Evolutionary conservation across 208 protist species (phyloP).

Genomic region (Porcisia hertigi): DNA sequence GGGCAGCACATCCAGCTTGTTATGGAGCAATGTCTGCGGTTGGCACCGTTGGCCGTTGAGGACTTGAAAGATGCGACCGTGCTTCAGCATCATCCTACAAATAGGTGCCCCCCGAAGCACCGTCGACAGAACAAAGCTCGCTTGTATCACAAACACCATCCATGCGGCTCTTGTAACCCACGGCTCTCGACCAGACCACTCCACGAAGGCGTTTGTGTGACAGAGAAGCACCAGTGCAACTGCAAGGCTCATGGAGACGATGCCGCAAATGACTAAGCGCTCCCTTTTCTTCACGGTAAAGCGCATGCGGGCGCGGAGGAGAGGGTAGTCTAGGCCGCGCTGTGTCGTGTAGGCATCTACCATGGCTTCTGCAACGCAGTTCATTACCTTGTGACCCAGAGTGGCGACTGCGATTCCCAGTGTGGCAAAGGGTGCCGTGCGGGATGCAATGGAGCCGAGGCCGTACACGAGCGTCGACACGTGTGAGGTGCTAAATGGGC

Average conservation of each 20-base stretch:
- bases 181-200: conserved; percentile 44
- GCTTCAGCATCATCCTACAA: conserved; percentile 6
- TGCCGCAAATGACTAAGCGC: conserved; percentile 46
- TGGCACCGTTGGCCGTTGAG: not conserved
- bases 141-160: conserved; percentile 21
- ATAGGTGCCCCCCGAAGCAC: conserved; percentile 19
- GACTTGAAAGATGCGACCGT: not conserved
- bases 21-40: not conserved
- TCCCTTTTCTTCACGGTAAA: conserved; percentile 60
- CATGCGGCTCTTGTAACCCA: conserved; percentile 29
- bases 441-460: conserved; percentile 54
- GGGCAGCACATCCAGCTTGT: conserved; percentile 1
- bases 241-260: conserved; percentile 37
- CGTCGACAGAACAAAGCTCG: conserved; percentile 28
- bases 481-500: conserved; percentile 60
- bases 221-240: conserved; percentile 32
- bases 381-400: conserved; percentile 74
- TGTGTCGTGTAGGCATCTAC: conserved; percentile 69
- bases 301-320: conserved; percentile 48
- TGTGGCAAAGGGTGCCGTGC: conserved; percentile 66
- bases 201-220: conserved; percentile 55
- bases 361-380: conserved; percentile 76
- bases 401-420: conserved; percentile 62
- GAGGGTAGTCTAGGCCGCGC: conserved; percentile 75
- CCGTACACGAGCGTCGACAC: conserved; percentile 57